Conservation (phyloP, 768 basidiomycete species). For the Xanthoconium purpureum region DNA sequence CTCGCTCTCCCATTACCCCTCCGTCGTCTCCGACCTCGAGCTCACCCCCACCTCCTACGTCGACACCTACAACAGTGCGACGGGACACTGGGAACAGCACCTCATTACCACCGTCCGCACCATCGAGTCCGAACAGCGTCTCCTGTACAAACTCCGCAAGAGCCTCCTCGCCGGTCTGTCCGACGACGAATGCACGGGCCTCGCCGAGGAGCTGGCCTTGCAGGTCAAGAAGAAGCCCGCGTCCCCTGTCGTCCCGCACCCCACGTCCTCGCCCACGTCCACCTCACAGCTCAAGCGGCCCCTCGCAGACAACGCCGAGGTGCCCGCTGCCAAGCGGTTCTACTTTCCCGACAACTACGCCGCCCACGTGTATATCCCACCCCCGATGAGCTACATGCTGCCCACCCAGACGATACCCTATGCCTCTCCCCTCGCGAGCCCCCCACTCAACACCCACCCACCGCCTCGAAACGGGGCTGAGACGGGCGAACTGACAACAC, state of each 20-base stretch:
- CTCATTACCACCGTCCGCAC: constrained; percentile 55
- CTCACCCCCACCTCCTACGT: constrained; percentile 52
- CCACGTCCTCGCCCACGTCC: constrained; percentile 5
- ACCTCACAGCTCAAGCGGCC: constrained; percentile 27
- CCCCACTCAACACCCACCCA: constrained; percentile 13
- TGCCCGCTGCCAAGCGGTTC: constrained; percentile 27
- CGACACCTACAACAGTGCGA: constrained; percentile 53
- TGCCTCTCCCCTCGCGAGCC: constrained; percentile 18
- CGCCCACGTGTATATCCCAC: constrained; percentile 30
- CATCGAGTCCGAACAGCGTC: constrained; percentile 56
- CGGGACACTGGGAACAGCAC: constrained; percentile 68
- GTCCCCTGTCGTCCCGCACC: not conserved
- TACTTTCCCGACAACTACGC: constrained; percentile 29
- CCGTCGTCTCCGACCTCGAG: constrained; percentile 54
- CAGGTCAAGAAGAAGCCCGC: constrained; percentile 34
- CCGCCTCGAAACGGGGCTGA: constrained; percentile 13
- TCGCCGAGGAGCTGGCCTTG: constrained; percentile 52
- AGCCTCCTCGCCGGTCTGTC: constrained; percentile 54
- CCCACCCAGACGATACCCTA: constrained; percentile 29
- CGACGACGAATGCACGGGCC: constrained; percentile 56
- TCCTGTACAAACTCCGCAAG: constrained; percentile 60
- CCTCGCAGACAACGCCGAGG: constrained; percentile 22
- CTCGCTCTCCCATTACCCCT: constrained; percentile 50
- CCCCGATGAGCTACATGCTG: constrained; percentile 27
- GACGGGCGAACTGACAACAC: constrained; percentile 13